phyloP scores from a whole-genome alignment of 345 rosid genomes.

The Rubroshorea leprosula region DNA sequence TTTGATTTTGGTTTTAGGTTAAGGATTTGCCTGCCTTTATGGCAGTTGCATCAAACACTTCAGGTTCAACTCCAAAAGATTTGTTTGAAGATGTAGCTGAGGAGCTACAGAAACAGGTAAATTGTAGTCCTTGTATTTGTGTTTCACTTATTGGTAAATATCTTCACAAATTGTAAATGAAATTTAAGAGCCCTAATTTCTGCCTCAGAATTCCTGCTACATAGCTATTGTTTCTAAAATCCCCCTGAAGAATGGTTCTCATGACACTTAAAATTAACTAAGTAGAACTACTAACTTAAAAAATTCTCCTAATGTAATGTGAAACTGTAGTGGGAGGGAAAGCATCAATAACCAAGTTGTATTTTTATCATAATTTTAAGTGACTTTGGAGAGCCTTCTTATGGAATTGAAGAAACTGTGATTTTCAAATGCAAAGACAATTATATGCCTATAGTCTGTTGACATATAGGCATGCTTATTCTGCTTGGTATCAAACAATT shows the following conservation, averaged over 20 bases:
- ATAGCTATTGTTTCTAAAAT: background rate
- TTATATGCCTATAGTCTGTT: background rate
- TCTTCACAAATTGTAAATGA: background rate
- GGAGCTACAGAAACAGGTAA: conserved; percentile 77
- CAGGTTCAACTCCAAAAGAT: conserved; percentile 90
- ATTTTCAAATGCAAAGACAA: background rate
- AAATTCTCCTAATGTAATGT: background rate
- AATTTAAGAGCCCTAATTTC: background rate
- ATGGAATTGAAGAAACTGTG: background rate
- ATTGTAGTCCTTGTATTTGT: background rate
- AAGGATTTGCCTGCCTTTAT: conserved; percentile 64
- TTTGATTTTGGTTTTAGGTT: conserved; percentile 41
- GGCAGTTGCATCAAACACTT: conserved; percentile 68
- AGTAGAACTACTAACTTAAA: background rate
- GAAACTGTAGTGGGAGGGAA: background rate
- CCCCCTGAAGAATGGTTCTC: background rate
- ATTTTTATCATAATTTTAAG: too few relatives aligned
- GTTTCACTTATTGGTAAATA: background rate
- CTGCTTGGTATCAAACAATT: background rate
- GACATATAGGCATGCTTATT: background rate
- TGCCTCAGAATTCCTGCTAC: background rate
- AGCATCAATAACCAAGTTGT: too few relatives aligned
- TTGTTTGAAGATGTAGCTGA: conserved; percentile 84
- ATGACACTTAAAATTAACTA: background rate
- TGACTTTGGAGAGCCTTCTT: too few relatives aligned